Base-by-base conservation (phyloP, 148 eudicot genomes). In the Rhododendron mucronatum region DNA sequence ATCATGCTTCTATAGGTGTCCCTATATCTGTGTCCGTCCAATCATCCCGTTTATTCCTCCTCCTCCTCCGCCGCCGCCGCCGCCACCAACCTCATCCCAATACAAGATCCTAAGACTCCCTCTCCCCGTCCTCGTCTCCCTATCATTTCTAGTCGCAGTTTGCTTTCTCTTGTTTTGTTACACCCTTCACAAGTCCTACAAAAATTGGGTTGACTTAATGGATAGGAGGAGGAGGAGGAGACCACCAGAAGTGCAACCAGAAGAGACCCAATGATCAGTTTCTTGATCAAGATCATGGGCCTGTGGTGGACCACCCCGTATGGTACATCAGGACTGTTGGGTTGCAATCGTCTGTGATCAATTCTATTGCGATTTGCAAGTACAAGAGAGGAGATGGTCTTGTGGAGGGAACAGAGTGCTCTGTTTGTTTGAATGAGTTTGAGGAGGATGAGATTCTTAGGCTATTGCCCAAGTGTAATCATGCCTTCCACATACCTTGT, bases 311-410 rank as follows among this genome's bases (percentile, higher is more conserved):
- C 67, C 92, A 95, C 82, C 96, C 93, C 0, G 86, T 90, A 0
- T 95, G 97, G 98, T 91, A 88, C 84, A 90, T 95, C 81, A 47
- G 94, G 30, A 95, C 96, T 4, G 88, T 93, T 2, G 98, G 98
- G 47, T 84, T 95, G 10, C 90, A 91, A 33, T 88, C 94, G 1
- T 85, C 93, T 3, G 88, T 87, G 6, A 92, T 95, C 51, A 78
- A 83, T 45, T 77, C 93, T 0, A 95, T 95, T 61, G 84, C 92
- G 0, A 86, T 92, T 37, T 83, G 78, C 10, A 92, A 85, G 86
- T 93, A 94, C 78, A 89, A 86, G 28, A 89, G 81, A 84, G 90
- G 90, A 0, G 93, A 92, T 1, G 93, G 89, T 11, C 83, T 91
- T 51, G 86, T 92, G 18, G 92, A 91, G 35, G 92, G 90, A 33